Base-by-base conservation (phyloP, 768 basidiomycete species). In the Boletus sp. region DNA sequence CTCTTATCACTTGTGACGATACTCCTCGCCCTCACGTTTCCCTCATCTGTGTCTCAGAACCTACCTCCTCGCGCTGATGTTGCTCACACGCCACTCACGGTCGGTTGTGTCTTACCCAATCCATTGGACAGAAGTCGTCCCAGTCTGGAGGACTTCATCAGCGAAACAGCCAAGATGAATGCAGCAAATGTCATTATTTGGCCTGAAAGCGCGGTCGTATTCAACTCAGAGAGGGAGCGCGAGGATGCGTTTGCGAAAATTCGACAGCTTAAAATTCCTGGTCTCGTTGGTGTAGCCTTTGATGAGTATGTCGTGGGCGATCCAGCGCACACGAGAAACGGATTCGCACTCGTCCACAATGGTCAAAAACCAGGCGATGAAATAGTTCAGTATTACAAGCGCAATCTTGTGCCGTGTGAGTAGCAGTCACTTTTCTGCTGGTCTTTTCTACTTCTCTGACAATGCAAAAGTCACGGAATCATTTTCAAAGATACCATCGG, bases 121-220 rank as follows among this genome's bases (percentile, higher is more conserved):
- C 74, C 73, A 14, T 58, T 67, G 25, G 66, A 70, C 33, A 74
- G 76, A 56, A 72, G 78, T 10, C 74, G 77, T 25, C 72, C 80
- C 3, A 74, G 72, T 0, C 68, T 93, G 15, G 64, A 82, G 0
- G 81, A 86, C 56, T 93, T 81, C 67, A 76, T 90, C n/a, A 33
- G 42, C 0, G 89, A 88, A 67, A 83, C 79, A 4, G 61, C 62
- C 40, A 75, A 64, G n/a, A 61, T 85, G 51, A 73, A 72, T 6
- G 44, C 58, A 5, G 84, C 87, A 1, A 77, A 79, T 39, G 64
- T 93, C 15, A 63, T 90, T 15, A 72, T 93, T 1, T 93, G 90
- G 89, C 90, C 91, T 0, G 90, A 93, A 68, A 84, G 84, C 7
- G 89, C 90, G 0, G 82, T 93, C 0, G 67, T 73, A 2, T 93